Conservation (phyloP, 2,329 filamentous ascomycete species). For the Dactylonectria estremocensis region DNA sequence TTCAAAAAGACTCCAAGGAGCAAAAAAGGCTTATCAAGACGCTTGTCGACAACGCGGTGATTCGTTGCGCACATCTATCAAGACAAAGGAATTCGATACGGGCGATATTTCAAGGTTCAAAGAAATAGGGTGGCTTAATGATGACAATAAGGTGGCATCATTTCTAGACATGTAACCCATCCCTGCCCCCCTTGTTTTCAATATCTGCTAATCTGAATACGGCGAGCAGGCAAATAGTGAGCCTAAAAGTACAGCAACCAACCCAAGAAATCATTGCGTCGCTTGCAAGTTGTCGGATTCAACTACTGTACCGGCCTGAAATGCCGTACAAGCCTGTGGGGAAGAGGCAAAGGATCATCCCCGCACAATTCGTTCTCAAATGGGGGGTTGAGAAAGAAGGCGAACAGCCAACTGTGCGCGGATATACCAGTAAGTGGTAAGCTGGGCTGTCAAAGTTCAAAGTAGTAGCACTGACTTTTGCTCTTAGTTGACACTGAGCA, state of each 20-base stretch:
- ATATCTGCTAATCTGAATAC: background rate
- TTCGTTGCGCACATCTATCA: background rate
- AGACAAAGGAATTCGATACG: background rate
- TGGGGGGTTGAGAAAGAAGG: background rate
- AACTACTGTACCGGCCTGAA: background rate
- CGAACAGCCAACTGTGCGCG: background rate
- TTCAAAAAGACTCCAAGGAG: background rate
- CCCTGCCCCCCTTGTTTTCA: background rate
- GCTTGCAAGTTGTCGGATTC: background rate
- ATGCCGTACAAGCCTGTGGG: background rate
- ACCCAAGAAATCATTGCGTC: background rate
- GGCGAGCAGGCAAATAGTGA: background rate
- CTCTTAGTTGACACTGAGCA: background rate
- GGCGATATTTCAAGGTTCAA: background rate
- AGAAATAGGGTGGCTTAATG: background rate
- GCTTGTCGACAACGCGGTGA: background rate
- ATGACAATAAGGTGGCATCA: background rate
- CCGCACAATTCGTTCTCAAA: background rate
- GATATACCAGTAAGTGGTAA: background rate
- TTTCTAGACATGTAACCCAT: background rate
- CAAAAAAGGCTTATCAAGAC: background rate
- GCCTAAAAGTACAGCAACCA: background rate
- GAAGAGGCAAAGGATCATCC: background rate
- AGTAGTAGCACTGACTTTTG: background rate
- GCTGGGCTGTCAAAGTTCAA: background rate